Evolutionary conservation across 139 green algal species (phyloP).

Genomic region (Tetratostichococcus sp.): DNA sequence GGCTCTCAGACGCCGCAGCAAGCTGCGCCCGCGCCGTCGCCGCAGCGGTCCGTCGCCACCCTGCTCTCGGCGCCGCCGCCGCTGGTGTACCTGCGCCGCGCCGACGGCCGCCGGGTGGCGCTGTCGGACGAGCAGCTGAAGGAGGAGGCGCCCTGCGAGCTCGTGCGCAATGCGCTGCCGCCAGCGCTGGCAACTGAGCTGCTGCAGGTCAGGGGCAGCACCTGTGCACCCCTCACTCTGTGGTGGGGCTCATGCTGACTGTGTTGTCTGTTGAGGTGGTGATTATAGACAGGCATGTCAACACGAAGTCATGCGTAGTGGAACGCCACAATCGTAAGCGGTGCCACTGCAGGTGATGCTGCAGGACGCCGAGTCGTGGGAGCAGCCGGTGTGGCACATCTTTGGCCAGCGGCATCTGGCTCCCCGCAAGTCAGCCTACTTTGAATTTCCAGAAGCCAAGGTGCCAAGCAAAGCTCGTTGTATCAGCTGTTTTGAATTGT

Average conservation of each 20-base stretch:
- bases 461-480: too few relatives aligned
- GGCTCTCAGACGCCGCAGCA: not conserved
- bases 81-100: not conserved
- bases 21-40: too few relatives aligned
- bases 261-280: too few relatives aligned
- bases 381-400: not conserved
- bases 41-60: not conserved
- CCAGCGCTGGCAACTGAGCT: slow-evolving; percentile 2
- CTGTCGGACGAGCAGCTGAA: slow-evolving; percentile 14
- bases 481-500: not conserved
- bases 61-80: not conserved
- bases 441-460: not conserved
- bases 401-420: not conserved
- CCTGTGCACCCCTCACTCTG: too few relatives aligned
- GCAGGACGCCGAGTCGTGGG: not conserved
- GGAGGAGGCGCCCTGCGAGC: slow-evolving; percentile 5
- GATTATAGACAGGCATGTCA: slow-evolving; percentile 8
- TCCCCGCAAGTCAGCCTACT: slow-evolving; percentile 3
- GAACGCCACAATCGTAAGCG: too few relatives aligned
- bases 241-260: too few relatives aligned
- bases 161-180: slow-evolving; percentile 21
- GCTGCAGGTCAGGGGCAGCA: slow-evolving; percentile 11
- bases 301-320: too few relatives aligned
- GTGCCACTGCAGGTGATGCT: not conserved
- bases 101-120: not conserved